A percentile compares a stretch with the other conserved stretches of the same genome.
Evolutionary conservation across 2,329 filamentous ascomycete genomes (phyloP).

Genomic region (Pseudogymnoascus sp.): DNA sequence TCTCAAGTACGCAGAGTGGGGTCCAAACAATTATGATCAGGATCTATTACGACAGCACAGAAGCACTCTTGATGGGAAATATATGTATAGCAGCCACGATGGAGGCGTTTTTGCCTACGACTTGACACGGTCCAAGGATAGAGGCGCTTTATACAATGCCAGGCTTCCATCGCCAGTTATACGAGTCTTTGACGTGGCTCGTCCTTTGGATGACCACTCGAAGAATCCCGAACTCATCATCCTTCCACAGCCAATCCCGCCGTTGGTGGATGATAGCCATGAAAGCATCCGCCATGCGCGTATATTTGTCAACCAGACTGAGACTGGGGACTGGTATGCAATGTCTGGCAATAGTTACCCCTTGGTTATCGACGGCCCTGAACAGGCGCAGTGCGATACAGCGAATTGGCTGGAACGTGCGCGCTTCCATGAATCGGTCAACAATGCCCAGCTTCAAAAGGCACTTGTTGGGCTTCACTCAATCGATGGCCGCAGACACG

Average conservation of each 20-base stretch:
- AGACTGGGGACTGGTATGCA: slow-evolving; percentile 86
- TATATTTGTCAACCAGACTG: slow-evolving; percentile 82
- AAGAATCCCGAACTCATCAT: slow-evolving; percentile 71
- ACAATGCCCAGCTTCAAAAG: slow-evolving; percentile 44
- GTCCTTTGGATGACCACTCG: slow-evolving; percentile 58
- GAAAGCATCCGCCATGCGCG: slow-evolving; percentile 51
- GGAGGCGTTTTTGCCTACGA: slow-evolving; percentile 78
- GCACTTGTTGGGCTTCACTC: slow-evolving; percentile 67
- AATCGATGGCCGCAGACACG: slow-evolving; percentile 41
- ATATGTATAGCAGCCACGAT: slow-evolving; percentile 81
- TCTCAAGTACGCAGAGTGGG: slow-evolving; percentile 90
- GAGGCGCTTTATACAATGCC: slow-evolving; percentile 51
- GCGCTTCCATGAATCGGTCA: slow-evolving; percentile 28
- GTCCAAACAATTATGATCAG: slow-evolving; percentile 80
- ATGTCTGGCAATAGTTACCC: slow-evolving; percentile 84
- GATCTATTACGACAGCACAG: slow-evolving; percentile 82
- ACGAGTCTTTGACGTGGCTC: slow-evolving; percentile 80
- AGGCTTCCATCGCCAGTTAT: slow-evolving; percentile 72
- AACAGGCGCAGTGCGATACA: slow-evolving; percentile 46
- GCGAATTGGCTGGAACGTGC: slow-evolving; percentile 43
- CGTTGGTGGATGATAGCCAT: slow-evolving; percentile 38
- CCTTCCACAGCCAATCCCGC: slow-evolving; percentile 75
- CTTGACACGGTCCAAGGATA: slow-evolving; percentile 44
- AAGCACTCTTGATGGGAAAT: slow-evolving; percentile 73
- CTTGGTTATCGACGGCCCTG: slow-evolving; percentile 63